Conservation (phyloP, 495 filamentous ascomycete species). For the Cladorrhinum samala region DNA sequence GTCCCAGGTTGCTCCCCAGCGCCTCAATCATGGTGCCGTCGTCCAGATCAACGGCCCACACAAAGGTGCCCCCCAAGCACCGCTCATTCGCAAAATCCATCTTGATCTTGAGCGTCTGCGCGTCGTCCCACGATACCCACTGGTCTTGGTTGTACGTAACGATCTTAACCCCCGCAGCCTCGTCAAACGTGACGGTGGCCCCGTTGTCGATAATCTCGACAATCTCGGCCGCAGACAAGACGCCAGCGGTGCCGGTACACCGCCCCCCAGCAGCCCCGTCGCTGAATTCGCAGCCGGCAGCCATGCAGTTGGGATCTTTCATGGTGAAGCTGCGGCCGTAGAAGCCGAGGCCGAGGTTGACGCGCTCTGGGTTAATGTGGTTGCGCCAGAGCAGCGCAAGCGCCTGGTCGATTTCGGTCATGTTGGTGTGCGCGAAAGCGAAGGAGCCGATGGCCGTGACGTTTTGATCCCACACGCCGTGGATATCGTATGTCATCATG, state of each 20-base stretch:
- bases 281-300: slow-evolving; percentile 26
- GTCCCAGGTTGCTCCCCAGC: no score
- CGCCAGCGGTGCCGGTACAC: slow-evolving; percentile 30
- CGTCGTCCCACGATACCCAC: slow-evolving; percentile 44
- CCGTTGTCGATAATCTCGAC: slow-evolving; percentile 22
- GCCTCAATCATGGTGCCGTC: no score
- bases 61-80: slow-evolving; percentile 23
- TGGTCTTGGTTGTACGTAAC: slow-evolving; percentile 34
- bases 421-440: slow-evolving; percentile 46
- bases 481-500: slow-evolving; percentile 49
- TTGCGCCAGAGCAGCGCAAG: slow-evolving; percentile 49
- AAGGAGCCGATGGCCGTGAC: slow-evolving; percentile 24
- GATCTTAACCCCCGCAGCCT: slow-evolving; percentile 31
- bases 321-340: slow-evolving; percentile 43
- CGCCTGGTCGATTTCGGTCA: slow-evolving; percentile 48
- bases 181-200: slow-evolving; percentile 7
- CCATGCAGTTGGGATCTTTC: slow-evolving; percentile 15
- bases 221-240: slow-evolving; percentile 39
- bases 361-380: slow-evolving; percentile 34
- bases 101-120: slow-evolving; percentile 36
- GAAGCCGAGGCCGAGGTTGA: slow-evolving; percentile 47
- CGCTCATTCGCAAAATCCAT: slow-evolving; percentile 29
- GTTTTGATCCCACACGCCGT: slow-evolving; percentile 31
- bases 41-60: slow-evolving; percentile 26
- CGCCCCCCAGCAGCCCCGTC: slow-evolving; percentile 23